phyloP scores from a whole-genome alignment of 306 rosid species.

The Glycyrrhiza uralensis region DNA sequence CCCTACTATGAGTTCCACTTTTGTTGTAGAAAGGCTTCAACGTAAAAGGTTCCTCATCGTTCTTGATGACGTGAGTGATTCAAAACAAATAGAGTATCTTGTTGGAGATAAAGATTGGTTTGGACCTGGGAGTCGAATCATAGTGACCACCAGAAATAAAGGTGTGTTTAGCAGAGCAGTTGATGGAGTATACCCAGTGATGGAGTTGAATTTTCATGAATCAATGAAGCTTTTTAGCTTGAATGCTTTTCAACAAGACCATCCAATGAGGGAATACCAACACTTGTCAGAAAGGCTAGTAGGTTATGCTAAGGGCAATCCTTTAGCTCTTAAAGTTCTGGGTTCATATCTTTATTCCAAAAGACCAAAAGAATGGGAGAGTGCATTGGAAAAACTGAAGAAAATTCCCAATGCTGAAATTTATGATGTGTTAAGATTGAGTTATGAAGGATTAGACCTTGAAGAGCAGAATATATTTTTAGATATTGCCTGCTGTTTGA shows the following conservation, averaged over 20 bases:
- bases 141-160: neutral
- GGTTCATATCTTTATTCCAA: neutral
- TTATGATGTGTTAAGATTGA: neutral
- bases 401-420: neutral
- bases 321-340: neutral
- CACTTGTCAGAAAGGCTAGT: neutral
- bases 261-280: neutral
- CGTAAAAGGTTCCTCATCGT: neutral
- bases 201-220: neutral
- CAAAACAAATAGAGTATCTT: neutral
- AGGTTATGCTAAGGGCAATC: slow-evolving; percentile 6
- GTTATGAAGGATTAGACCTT: slow-evolving; percentile 8
- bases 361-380: neutral
- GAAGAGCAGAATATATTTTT: neutral
- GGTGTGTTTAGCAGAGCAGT: neutral
- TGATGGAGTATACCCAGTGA: neutral
- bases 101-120: neutral
- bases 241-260: slow-evolving; percentile 11
- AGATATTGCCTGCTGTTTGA: neutral
- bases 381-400: neutral
- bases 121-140: neutral
- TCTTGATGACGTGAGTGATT: neutral
- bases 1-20: neutral
- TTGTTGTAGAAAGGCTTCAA: neutral
- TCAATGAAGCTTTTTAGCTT: neutral